phyloP scores from a whole-genome alignment of 345 rosid species.

The Ceriops decandra region DNA sequence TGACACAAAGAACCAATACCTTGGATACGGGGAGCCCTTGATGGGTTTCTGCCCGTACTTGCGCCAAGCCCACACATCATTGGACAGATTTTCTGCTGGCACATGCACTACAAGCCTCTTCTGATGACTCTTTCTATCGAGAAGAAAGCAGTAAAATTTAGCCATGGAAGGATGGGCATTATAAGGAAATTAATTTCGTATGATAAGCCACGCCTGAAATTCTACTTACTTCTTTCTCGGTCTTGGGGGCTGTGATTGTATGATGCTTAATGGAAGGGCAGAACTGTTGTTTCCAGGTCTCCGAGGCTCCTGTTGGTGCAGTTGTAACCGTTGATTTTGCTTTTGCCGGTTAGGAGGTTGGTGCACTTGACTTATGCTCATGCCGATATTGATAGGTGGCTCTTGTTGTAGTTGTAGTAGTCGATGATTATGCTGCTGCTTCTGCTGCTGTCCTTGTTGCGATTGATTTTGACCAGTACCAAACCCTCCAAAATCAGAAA shows the following conservation, averaged over 20 bases:
- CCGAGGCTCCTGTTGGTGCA: conserved; percentile 10
- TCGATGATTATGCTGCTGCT: conserved; percentile 8
- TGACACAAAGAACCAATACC: conserved; percentile 30
- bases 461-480: conserved; percentile 19
- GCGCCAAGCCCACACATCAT: conserved; percentile 96
- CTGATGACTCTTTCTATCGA: conserved; percentile 58
- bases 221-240: conserved; percentile 49
- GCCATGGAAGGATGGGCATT: neutral
- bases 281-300: neutral
- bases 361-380: conserved; percentile 1
- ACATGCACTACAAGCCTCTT: conserved; percentile 69
- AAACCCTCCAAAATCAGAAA: conserved; percentile 19
- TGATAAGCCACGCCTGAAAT: neutral
- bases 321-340: conserved; percentile 13
- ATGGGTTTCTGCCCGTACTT: conserved; percentile 97
- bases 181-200: too few species aligned
- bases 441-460: conserved; percentile 23
- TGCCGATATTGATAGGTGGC: neutral
- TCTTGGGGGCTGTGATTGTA: conserved; percentile 37
- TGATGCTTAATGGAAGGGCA: conserved; percentile 13
- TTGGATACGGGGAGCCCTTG: conserved; percentile 88
- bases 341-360: neutral
- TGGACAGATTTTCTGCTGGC: conserved; percentile 62
- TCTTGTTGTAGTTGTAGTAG: neutral
- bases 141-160: conserved; percentile 6